These are phyloP conservation scores for Trichaptum fuscoviolaceum DNA, from an alignment of 768 basidiomycete species.

Conservation along the genomic window DNA sequence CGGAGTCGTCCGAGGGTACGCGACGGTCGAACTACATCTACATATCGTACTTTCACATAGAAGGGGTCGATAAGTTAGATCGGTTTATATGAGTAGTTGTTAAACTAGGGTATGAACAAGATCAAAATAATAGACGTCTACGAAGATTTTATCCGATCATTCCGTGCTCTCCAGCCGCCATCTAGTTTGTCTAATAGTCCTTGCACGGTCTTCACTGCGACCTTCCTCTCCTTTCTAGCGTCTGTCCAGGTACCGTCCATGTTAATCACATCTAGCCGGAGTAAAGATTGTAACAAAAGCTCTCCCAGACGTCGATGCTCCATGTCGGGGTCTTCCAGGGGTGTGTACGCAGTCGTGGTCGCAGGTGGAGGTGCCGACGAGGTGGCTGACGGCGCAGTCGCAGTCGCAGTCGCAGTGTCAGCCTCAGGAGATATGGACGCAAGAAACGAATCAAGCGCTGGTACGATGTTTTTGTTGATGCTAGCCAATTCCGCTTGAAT, in stretches of 20 bases:
- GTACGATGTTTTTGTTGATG: slow-evolving; percentile 49
- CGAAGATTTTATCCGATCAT: background rate
- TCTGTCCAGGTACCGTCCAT: slow-evolving; percentile 72
- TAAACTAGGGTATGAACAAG: background rate
- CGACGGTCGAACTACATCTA: no score
- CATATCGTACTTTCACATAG: no score
- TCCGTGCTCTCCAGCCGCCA: slow-evolving; percentile 47
- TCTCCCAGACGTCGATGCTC: slow-evolving; percentile 67
- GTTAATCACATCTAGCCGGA: slow-evolving; percentile 78
- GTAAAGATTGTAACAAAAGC: slow-evolving; percentile 77
- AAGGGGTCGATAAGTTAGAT: no score
- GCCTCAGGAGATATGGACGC: slow-evolving; percentile 17
- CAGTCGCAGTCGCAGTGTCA: slow-evolving; percentile 17
- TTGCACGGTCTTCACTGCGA: slow-evolving; percentile 84
- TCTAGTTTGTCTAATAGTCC: slow-evolving; percentile 76
- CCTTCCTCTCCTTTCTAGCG: slow-evolving; percentile 77
- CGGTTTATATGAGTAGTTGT: no score
- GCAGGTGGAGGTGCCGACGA: slow-evolving; percentile 16
- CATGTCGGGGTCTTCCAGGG: slow-evolving; percentile 25
- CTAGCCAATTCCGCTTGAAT: slow-evolving; percentile 37
- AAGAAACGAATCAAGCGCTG: slow-evolving; percentile 55
- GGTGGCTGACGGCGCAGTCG: slow-evolving; percentile 15
- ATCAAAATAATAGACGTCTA: background rate
- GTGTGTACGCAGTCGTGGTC: slow-evolving; percentile 13
- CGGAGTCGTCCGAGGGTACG: no score